Conservation (phyloP, 768 basidiomycete species). For the Hygrocybe coccinea region DNA sequence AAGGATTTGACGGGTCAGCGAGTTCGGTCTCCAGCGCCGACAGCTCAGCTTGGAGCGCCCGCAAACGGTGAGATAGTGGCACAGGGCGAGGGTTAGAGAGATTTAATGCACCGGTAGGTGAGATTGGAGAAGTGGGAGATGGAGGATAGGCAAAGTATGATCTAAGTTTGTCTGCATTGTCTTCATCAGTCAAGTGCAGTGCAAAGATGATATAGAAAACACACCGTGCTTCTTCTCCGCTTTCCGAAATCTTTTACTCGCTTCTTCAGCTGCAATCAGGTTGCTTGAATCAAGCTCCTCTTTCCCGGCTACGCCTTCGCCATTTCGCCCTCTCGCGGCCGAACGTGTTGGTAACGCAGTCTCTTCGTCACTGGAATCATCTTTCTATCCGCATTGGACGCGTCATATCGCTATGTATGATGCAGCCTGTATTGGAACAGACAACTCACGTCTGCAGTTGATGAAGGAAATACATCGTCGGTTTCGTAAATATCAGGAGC, state of each 20-base stretch:
- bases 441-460: conserved; percentile 46
- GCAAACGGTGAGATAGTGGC: conserved; percentile 56
- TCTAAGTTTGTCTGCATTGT: conserved; percentile 42
- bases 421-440: not conserved
- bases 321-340: conserved; percentile 34
- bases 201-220: conserved; percentile 12
- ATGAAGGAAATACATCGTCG: conserved; percentile 62
- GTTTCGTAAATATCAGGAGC: conserved; percentile 92
- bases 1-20: conserved; percentile 73
- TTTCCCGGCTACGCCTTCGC: conserved; percentile 34
- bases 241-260: conserved; percentile 62
- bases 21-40: conserved; percentile 75
- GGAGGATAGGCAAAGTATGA: conserved; percentile 67
- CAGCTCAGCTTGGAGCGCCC: conserved; percentile 71
- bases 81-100: conserved; percentile 31
- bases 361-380: conserved; percentile 68
- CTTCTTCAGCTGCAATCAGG: conserved; percentile 62
- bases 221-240: conserved; percentile 62
- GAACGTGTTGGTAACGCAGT: conserved; percentile 37
- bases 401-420: conserved; percentile 4
- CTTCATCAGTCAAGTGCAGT: not conserved
- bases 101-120: conserved; percentile 29
- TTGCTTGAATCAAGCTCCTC: conserved; percentile 70
- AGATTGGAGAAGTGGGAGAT: conserved; percentile 51
- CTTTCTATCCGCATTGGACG: conserved; percentile 38